phyloP scores from a whole-genome alignment of 2,329 filamentous ascomycete genomes.

The Tolypocladium pustulatum region DNA sequence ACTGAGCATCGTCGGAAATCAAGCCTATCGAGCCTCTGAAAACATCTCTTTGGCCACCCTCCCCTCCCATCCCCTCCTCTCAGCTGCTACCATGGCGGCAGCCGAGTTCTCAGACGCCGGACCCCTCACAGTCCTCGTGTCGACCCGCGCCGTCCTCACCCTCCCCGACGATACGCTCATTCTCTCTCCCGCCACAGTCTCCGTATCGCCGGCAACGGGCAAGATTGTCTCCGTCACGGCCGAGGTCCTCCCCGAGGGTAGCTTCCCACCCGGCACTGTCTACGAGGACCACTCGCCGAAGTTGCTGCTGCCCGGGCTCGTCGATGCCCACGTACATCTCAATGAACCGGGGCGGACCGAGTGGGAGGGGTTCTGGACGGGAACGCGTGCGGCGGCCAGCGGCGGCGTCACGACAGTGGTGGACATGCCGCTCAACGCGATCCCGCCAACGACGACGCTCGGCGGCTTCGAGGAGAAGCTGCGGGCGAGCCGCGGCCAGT shows the following conservation, averaged over 20 bases:
- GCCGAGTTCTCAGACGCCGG: constrained; percentile 14
- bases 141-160: constrained; percentile 71
- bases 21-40: neutral
- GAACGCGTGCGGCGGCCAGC: constrained; percentile 85
- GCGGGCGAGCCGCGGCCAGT: constrained; percentile 71
- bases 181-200: constrained; percentile 73
- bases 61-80: neutral
- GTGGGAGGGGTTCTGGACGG: constrained; percentile 97
- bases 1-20: neutral
- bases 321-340: constrained; percentile 94
- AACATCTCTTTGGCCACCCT: neutral
- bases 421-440: constrained; percentile 96
- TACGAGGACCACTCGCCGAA: constrained; percentile 81
- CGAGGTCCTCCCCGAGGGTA: constrained; percentile 59
- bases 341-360: constrained; percentile 95
- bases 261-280: constrained; percentile 60
- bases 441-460: constrained; percentile 89
- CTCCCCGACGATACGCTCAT: constrained; percentile 50
- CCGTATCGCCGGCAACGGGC: constrained; percentile 66
- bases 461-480: constrained; percentile 76
- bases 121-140: constrained; percentile 64
- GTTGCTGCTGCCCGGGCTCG: constrained; percentile 79
- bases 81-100: neutral
- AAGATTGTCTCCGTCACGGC: constrained; percentile 73
- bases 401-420: constrained; percentile 94